These are phyloP conservation scores for Papiliotrema flavescens DNA, from an alignment of 1,284 basidiomycete species.

Conservation along the genomic window DNA sequence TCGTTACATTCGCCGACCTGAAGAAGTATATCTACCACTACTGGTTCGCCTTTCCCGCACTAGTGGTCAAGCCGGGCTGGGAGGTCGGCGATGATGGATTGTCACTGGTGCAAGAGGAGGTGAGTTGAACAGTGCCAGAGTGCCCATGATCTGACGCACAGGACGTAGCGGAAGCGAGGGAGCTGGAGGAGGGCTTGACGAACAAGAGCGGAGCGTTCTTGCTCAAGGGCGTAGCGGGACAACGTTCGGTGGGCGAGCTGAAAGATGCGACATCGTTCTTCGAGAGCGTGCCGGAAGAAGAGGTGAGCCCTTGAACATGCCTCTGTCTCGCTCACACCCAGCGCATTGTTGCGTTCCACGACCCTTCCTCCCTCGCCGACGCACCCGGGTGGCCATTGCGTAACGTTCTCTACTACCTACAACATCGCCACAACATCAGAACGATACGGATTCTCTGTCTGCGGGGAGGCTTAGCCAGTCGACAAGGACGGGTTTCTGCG, in stretches of 20 bases:
- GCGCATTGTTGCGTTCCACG: conserved; percentile 71
- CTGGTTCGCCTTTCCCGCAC: conserved; percentile 95
- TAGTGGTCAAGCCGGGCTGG: conserved; percentile 83
- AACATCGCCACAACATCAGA: conserved; percentile 53
- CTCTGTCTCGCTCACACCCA: conserved; percentile 35
- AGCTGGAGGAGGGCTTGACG: conserved; percentile 6
- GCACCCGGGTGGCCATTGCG: conserved; percentile 93
- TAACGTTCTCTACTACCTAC: conserved; percentile 81
- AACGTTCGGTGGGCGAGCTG: conserved; percentile 54
- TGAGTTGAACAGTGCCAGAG: conserved; percentile 1
- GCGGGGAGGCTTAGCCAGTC: conserved; percentile 51
- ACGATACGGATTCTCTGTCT: conserved; percentile 69
- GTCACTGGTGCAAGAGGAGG: conserved; percentile 8
- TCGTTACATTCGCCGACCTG: conserved; percentile 92
- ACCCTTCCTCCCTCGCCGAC: conserved; percentile 72
- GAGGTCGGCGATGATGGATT: conserved; percentile 55
- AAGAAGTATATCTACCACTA: conserved; percentile 98
- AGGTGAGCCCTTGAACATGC: conserved; percentile 41
- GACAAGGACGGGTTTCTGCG: conserved; percentile 11
- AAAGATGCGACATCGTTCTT: conserved; percentile 61
- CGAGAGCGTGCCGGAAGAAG: conserved; percentile 46
- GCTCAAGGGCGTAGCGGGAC: conserved; percentile 21
- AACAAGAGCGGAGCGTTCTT: conserved; percentile 10
- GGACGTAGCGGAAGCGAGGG: conserved; percentile 20
- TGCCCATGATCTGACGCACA: conserved; percentile 27